A percentile compares a stretch with the other conserved stretches of the same genome.
Conservation (phyloP, 108 stramenopile species). For the Discostella pseudostelligera region DNA sequence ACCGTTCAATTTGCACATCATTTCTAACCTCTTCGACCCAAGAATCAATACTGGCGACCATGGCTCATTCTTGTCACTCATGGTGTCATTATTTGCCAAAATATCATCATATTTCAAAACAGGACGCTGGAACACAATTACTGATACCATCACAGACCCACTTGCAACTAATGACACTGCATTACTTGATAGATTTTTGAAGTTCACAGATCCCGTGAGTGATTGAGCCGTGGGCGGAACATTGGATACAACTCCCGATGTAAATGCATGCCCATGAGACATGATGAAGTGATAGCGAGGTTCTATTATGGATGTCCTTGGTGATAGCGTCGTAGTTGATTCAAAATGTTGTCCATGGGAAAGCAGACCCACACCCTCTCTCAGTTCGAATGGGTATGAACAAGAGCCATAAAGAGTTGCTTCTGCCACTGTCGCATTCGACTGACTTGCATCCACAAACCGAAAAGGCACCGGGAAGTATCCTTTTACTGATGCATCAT, state of each 20-base stretch:
- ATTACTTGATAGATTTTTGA: constrained; percentile 42
- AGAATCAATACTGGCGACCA: constrained; percentile 59
- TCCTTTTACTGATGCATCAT: constrained; percentile 30
- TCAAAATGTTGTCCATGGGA: constrained; percentile 15
- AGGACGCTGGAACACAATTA: constrained; percentile 52
- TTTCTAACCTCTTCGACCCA: constrained; percentile 41
- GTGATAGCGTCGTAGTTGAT: constrained; percentile 8
- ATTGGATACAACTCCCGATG: constrained; percentile 52
- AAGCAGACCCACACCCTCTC: constrained; percentile 44
- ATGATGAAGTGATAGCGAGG: constrained; percentile 38
- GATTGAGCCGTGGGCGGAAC: constrained; percentile 64
- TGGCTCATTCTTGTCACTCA: not conserved
- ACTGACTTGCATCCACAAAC: constrained; percentile 5
- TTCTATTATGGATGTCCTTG: constrained; percentile 28
- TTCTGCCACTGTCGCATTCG: not conserved
- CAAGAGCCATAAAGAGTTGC: constrained; percentile 23
- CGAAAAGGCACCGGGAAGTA: constrained; percentile 45
- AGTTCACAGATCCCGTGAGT: constrained; percentile 47
- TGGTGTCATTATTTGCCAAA: not conserved
- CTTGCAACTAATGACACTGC: constrained; percentile 58
- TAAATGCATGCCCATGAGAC: constrained; percentile 58
- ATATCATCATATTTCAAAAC: constrained; percentile 5
- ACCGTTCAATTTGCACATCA: constrained; percentile 48
- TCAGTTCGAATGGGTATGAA: constrained; percentile 39
- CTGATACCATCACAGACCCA: constrained; percentile 47